Evolutionary conservation across 2,329 filamentous ascomycete genomes (phyloP), one percentile per base, ranked within the genome.

Genomic region (Pyricularia sp.): DNA sequence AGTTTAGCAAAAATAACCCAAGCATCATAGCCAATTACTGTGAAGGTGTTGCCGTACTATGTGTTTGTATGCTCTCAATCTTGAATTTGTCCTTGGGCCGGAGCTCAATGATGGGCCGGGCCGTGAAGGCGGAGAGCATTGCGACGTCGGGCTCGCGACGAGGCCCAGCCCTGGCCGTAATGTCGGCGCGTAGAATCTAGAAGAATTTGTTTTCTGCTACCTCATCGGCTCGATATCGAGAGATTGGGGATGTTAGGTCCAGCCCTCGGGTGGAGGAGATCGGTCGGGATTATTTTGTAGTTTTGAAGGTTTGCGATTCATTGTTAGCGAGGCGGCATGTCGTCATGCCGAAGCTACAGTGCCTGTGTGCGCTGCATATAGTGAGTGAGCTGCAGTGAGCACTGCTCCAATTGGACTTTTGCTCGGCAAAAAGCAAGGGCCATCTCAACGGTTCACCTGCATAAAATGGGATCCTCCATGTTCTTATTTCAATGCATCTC

Each of bases 51-150:
- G 2, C 35, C 57, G 66, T 82, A 91, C 89, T 92, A 77, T 96
- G 91, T 67, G 93, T 91, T 62, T 97, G 83, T 70, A 99, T 91
- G 62, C 91, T 94, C 78, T 99, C 94, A 78, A 99, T 96, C 81
- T 89, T 94, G 69, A 91, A 96, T 81, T 96, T 97, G 85, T 97
- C 93, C 77, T 91, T 88, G 77, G 88, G 87, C 79, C 90, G 93
- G 72, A 99, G 89, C 89, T 99, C 94, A 82, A 97, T 90, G 75
- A 99, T 93, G 69, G 93, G 90, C 73, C 91, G 90, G 80, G 94
- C 93, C 71, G 90, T 96, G 79, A 99, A 99, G 74, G 94, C 94
- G 78, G 93, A 96, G 78, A 99, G 88, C 94, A 97, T 97, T 77
- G 81, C 81, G 76, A 72, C 69, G 69, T 72, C 76, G 76, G 79